Conservation (phyloP, 2,329 filamentous ascomycete species). For the Neofusicoccum ribis region DNA sequence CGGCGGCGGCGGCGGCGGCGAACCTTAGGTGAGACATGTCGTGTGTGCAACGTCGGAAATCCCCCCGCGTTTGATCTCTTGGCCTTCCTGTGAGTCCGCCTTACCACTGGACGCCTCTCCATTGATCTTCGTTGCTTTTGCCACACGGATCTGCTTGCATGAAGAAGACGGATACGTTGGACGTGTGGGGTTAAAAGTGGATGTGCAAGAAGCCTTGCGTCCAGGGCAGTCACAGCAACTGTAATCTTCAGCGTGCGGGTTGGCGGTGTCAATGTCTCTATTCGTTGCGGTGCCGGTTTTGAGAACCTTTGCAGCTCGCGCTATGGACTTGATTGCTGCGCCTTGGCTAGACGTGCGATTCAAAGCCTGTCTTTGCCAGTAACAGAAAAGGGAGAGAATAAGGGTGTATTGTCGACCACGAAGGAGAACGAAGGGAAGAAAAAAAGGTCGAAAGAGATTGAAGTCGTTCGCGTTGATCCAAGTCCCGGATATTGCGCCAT, state of each 20-base stretch:
- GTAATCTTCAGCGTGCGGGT: neutral
- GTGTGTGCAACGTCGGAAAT: neutral
- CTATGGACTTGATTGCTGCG: neutral
- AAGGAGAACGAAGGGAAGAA: neutral
- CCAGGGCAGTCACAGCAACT: constrained; percentile 1
- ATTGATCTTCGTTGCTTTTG: neutral
- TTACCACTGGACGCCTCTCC: neutral
- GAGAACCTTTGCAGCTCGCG: neutral
- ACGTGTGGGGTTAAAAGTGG: neutral
- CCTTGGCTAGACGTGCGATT: neutral
- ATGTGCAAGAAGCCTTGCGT: neutral
- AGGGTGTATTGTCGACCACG: neutral
- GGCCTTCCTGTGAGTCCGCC: neutral
- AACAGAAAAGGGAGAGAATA: neutral
- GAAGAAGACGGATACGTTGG: neutral
- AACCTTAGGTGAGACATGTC: neutral
- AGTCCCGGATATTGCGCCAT: constrained; percentile 2
- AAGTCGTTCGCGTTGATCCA: neutral
- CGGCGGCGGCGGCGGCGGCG: no score
- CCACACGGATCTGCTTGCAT: neutral
- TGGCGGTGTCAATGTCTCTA: neutral
- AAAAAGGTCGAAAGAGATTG: neutral
- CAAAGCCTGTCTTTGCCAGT: neutral
- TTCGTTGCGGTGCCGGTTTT: neutral
- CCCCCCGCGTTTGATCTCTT: neutral